Base-by-base conservation (phyloP, 495 filamentous ascomycete species). In the Peziza echinospora region DNA sequence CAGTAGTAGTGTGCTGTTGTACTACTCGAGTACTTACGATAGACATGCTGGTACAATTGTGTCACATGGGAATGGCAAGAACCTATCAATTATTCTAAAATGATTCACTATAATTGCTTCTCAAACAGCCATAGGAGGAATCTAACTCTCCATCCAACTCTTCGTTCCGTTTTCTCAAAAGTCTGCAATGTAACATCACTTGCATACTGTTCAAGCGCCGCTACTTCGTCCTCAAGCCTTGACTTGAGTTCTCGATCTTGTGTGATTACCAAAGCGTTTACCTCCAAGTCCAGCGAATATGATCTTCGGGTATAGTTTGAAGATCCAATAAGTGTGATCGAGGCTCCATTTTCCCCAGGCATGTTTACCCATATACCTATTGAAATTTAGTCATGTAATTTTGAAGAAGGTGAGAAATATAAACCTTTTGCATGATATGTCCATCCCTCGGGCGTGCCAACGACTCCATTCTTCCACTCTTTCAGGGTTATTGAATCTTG, bases 271-370 rank as follows among this genome's bases (percentile, higher is more conserved):
- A 92, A 53, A 6, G 77, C 77, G 21, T 87, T 85, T 0, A 77
- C 76, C 60, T 99, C 89, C 6, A 99, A 65, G 63, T 99, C 89
- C 26, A 96, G 70, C 40, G 75, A 75, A 57, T 96, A 93, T 56
- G 82, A 89, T 25, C 89, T 68, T 58, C 89, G 86, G 0, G 89
- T 99, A 62, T 94, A 99, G 59, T 99, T 99, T 37, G 80, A 87
- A 54, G 79, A 86, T 0, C 89, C 89, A 5, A 99, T 73, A 2
- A 94, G 65, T 21, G 75, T 86, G 21, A 93, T 70, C 44, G 78
- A 80, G 2, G 87, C 84, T 13, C 67, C 62, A 19, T 65, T 55
- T 40, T 60, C 54, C 8, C 62, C 58, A 0, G 77, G 76, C 10
- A 94, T 62, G 0, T 82, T 84, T 21, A 93, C 70, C 89, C 89